Evolutionary conservation across 768 basidiomycete genomes (phyloP).

Genomic region (Psilocybe sp.): DNA sequence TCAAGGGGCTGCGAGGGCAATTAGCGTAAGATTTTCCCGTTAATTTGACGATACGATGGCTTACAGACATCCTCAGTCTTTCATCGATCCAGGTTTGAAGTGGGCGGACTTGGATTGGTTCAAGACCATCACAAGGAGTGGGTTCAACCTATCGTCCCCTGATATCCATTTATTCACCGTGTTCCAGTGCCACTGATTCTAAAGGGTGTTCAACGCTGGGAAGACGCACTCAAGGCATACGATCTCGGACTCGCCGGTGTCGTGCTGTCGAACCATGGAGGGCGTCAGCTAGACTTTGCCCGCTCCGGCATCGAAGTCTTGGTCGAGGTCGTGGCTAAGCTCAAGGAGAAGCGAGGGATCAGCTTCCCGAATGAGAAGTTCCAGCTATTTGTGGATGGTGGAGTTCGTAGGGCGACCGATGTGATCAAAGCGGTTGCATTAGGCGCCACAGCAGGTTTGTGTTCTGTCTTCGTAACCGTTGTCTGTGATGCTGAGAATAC

Average conservation of each 20-base stretch:
- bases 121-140: slow-evolving; percentile 70
- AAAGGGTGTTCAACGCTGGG: slow-evolving; percentile 89
- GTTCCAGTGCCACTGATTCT: slow-evolving; percentile 79
- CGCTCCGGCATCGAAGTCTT: slow-evolving; percentile 90
- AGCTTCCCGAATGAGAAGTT: slow-evolving; percentile 77
- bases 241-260: slow-evolving; percentile 72
- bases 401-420: slow-evolving; percentile 82
- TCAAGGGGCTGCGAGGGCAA: slow-evolving; percentile 93
- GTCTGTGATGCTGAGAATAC: slow-evolving; percentile 7
- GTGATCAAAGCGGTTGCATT: slow-evolving; percentile 79
- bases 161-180: slow-evolving; percentile 24
- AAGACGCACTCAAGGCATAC: slow-evolving; percentile 86
- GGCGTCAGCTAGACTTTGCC: slow-evolving; percentile 74
- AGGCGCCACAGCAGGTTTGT: slow-evolving; percentile 57
- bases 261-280: slow-evolving; percentile 87
- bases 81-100: slow-evolving; percentile 88
- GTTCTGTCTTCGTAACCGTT: background rate
- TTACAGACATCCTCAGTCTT: slow-evolving; percentile 51
- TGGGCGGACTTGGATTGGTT: slow-evolving; percentile 89
- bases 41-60: background rate
- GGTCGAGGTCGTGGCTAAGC: slow-evolving; percentile 74
- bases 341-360: slow-evolving; percentile 64
- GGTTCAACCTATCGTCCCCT: slow-evolving; percentile 20
- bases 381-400: slow-evolving; percentile 91
- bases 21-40: slow-evolving; percentile 39